Base-by-base conservation (phyloP, 2,329 filamentous ascomycete species). In the Fusarium chuoi region DNA sequence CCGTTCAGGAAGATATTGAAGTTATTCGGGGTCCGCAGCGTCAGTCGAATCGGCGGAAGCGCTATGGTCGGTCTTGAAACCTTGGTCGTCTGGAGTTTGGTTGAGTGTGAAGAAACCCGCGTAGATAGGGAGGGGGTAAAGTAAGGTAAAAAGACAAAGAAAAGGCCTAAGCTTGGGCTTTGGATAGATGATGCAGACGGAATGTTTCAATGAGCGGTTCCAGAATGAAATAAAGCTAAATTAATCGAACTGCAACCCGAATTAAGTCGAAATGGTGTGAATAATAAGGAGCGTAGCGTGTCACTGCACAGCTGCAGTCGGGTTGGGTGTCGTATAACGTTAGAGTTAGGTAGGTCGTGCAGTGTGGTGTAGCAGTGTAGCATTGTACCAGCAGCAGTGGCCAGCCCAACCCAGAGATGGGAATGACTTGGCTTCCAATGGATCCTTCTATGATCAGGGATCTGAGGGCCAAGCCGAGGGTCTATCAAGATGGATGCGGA, bases 51-150 rank as follows among this genome's bases (percentile, higher is more conserved):
- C 73, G 67, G 70, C 67, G 55, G 51, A 59, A 52, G 57, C 41
- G 60, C 67, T 64, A 67, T 58, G 58, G 49, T 52, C 41, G 61
- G 65, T 45, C 59, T 72, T 77, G 75, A 74, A 77, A 77, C 75
- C 59, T 68, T 39, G 67, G 56, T 65, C 58, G 61, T 65, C 65
- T 56, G 48, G 52, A 65, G 70, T 67, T 69, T 60, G 64, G 65
- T 52, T 64, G 58, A 46, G 14, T 46, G 30, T 24, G 45, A 59
- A 48, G 48, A 49, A 61, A 64, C 45, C 45, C 45, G 42, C 38
- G 59, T 45, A 54, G 48, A 64, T 39, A 54, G 63, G 51, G 49
- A 68, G 57, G 51, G 58, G 49, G 49, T 30, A 64, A 33, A 52
- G 62, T 38, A 48, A 65, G 33, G 46, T n/a, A 52, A 58, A 58